Base-by-base conservation (phyloP, 2,329 filamentous ascomycete genomes). In the Pestalotiopsis sp. region DNA sequence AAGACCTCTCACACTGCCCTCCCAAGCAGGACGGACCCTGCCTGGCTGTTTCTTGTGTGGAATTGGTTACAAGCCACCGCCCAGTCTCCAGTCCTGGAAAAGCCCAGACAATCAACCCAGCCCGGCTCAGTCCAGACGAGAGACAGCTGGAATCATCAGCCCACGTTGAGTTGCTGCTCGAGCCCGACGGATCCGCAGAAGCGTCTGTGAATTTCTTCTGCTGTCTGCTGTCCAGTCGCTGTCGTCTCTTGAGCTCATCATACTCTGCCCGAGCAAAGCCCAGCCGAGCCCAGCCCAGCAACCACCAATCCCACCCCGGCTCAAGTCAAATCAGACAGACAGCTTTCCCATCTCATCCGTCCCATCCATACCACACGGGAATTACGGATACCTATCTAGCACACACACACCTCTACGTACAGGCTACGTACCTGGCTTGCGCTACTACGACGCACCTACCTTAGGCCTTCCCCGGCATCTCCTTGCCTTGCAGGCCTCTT, bases 161-260 rank as follows among this genome's bases (percentile, higher is more conserved):
- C 45, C 45, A 52, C 45, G 45, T 52, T n/a, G 20, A 52, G 27
- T 31, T 9, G 27, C 20, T 52, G 17, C 45, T 52, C 45, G 45
- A 52, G 45, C 57, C 57, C 57, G 57, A 60, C 31, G 23, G 57
- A 27, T 60, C 57, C 57, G 57, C 25, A 60, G 14, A 60, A 60
- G 25, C 20, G 25, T 31, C 17, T n/a, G 45, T n/a, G 45, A 52
- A n/a, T n/a, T 45, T 45, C 17, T 52, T 52, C 45, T 52, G 17
- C 13, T n/a, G 14, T 9, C 17, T n/a, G 20, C 45, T 52, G 41
- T 45, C 41, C 41, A 14, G 41, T 52, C 17, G 17, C 45, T 52
- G 17, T n/a, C 17, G 1, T 20, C 17, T n/a, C 9, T 14, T n/a
- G 9, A 3, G 45, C 45, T 52, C 45, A 20, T 52, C 17, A n/a